Conservation (phyloP, 768 basidiomycete genomes). For the Cystofilobasidium bisporidii region DNA sequence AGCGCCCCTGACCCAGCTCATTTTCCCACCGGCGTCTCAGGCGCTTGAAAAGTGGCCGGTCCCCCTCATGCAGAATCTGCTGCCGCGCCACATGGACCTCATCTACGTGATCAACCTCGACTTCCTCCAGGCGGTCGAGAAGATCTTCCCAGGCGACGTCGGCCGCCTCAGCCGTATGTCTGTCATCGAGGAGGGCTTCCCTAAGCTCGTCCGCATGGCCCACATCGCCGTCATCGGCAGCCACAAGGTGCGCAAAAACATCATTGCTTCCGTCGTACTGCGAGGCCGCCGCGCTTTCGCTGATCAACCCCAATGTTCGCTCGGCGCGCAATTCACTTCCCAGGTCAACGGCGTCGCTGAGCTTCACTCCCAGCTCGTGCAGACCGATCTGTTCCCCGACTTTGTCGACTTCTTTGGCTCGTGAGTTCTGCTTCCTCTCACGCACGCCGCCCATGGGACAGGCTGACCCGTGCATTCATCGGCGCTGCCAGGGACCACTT, state of each 20-base stretch:
- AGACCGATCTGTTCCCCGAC: conserved; percentile 45
- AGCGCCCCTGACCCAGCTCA: not conserved
- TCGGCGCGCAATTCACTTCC: conserved; percentile 44
- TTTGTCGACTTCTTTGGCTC: not conserved
- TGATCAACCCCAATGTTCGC: not conserved
- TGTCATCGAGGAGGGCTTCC: conserved; percentile 73
- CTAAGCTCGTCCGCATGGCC: conserved; percentile 82
- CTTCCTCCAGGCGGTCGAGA: conserved; percentile 61
- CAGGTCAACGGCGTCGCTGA: conserved; percentile 90
- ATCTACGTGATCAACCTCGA: conserved; percentile 62
- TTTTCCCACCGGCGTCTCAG: not conserved
- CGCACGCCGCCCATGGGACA: too few relatives aligned
- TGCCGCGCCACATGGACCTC: conserved; percentile 58
- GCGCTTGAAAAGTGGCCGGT: conserved; percentile 70
- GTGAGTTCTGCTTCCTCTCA: not conserved
- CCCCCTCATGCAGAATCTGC: conserved; percentile 67
- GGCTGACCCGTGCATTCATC: too few relatives aligned
- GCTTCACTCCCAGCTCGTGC: conserved; percentile 82
- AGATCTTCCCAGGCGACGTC: conserved; percentile 76
- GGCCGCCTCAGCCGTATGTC: conserved; percentile 77
- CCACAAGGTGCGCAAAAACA: conserved; percentile 34
- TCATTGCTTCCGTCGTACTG: too few relatives aligned
- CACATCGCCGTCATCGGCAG: conserved; percentile 75
- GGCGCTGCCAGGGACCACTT: conserved; percentile 45
- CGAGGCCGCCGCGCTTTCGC: too few relatives aligned